Percentiles rank a stretch among this genome's conserved stretches.
phyloP scores from a whole-genome alignment of 2,329 filamentous ascomycete genomes.

The Ceratocystis diversiconidia region DNA sequence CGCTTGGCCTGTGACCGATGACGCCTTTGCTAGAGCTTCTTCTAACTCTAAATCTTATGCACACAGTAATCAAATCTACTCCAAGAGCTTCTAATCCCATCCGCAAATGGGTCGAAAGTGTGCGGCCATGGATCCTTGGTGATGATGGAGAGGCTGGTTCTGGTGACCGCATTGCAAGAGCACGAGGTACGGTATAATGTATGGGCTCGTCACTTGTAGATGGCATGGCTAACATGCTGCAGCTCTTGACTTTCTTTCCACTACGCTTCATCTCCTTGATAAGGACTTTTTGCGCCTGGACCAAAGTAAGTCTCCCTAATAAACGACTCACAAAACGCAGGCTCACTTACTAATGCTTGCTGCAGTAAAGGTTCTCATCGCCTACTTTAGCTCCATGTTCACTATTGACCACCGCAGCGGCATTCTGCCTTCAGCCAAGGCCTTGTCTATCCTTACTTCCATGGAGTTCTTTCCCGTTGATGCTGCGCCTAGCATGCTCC shows the following conservation, averaged over 20 bases:
- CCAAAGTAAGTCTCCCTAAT: slow-evolving; percentile 28
- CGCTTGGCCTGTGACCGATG: not conserved
- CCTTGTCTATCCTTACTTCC: slow-evolving; percentile 34
- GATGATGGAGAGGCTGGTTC: slow-evolving; percentile 30
- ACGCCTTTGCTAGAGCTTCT: not conserved
- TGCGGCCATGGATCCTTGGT: slow-evolving; percentile 38
- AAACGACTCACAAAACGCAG: no score
- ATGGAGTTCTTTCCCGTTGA: slow-evolving; percentile 39
- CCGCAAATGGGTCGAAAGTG: slow-evolving; percentile 41
- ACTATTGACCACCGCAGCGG: slow-evolving; percentile 46
- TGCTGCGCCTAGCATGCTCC: slow-evolving; percentile 35
- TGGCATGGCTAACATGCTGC: not conserved
- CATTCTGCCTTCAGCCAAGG: slow-evolving; percentile 39
- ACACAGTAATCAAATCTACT: slow-evolving; percentile 29
- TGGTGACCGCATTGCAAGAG: slow-evolving; percentile 39
- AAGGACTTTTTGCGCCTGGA: slow-evolving; percentile 34
- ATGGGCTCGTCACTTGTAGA: slow-evolving; percentile 13
- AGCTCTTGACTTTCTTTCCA: slow-evolving; percentile 44
- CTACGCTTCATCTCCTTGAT: slow-evolving; percentile 36
- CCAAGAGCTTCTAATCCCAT: slow-evolving; percentile 32
- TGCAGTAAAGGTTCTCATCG: slow-evolving; percentile 34
- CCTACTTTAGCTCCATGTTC: slow-evolving; percentile 46
- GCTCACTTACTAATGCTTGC: no score
- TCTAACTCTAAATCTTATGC: not conserved
- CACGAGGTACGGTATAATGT: slow-evolving; percentile 31